Conservation (phyloP, 345 rosid species). For the Eucalyptus albens region DNA sequence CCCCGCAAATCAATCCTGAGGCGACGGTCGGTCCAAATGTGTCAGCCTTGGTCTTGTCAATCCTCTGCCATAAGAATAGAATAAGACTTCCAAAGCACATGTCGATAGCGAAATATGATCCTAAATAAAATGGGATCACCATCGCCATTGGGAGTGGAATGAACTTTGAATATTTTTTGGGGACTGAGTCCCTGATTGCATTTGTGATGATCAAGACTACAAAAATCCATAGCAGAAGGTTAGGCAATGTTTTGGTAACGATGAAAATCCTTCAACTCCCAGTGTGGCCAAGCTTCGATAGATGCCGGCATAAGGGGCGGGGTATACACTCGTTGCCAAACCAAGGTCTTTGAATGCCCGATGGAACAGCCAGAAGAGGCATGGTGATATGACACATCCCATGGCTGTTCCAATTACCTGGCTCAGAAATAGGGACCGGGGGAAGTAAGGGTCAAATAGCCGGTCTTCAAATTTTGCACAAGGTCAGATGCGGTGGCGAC, state of each 20-base stretch:
- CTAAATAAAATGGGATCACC: no score
- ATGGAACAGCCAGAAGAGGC: accelerated
- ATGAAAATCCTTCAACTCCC: constrained; percentile 59
- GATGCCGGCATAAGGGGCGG: constrained; percentile 11
- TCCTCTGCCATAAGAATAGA: no score
- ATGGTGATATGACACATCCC: accelerated
- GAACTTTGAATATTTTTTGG: constrained; percentile 22
- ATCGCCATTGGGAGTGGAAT: constrained; percentile 80
- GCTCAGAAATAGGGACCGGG: no score
- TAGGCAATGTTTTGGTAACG: constrained; percentile 56
- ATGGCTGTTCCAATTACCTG: no score
- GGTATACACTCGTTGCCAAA: constrained; percentile 25
- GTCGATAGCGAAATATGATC: constrained; percentile 19
- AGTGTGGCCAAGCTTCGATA: constrained; percentile 43
- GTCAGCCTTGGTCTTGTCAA: accelerated
- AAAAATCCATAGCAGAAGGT: constrained; percentile 39
- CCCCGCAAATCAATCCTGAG: no score
- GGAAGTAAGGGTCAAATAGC: no score
- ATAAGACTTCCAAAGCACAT: no score
- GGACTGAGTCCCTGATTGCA: constrained; percentile 18
- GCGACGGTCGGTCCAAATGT: accelerated
- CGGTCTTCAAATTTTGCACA: no score
- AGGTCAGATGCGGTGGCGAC: no score
- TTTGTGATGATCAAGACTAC: constrained; percentile 40
- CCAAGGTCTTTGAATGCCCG: constrained; percentile 24